Base-by-base conservation (phyloP, 805 yeast genomes). In the Starmerella stellata region DNA sequence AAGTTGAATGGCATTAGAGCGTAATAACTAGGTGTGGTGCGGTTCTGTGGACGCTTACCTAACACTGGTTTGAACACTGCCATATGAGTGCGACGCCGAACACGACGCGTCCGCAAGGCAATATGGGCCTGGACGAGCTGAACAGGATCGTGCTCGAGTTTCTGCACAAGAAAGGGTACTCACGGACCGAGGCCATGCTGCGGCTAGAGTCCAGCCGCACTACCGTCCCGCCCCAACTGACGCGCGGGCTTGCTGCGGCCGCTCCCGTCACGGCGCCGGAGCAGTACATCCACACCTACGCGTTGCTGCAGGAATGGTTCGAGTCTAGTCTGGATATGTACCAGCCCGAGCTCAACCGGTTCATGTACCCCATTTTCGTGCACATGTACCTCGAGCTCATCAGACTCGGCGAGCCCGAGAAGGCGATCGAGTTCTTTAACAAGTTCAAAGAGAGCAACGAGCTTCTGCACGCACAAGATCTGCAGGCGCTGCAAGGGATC, bases 61-160 rank as follows among this genome's bases (percentile, higher is more conserved):
- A n/a, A n/a, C n/a, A n/a, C n/a, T n/a, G n/a, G n/a, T n/a, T n/a
- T n/a, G n/a, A n/a, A n/a, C n/a, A 15, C 16, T 30, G 11, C 16
- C 11, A 11, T 11, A 32, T 32, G 35, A 32, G 35, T 23, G 17
- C 23, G 23, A 15, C 35, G 25, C 15, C 32, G 32, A 29, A 29
- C 19, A 29, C 31, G 14, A 41, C 41, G 42, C 36, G 48, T 21
- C 41, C 48, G 29, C 44, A 44, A 9, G 43, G 44, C n/a, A 24
- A 42, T 13, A 45, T 53, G 30, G 42, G 93, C 0, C 82, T 80
- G 36, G 83, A 87, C 4, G 96, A 90, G 56, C 66, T 90, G 54
- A 87, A 85, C 57, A 65, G 90, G 45, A 81, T 90, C 53, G 96
- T 90, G 25, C 65, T 90, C 51, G 98, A 90, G 51, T 90, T 87